Base-by-base conservation (phyloP, 208 protist genomes). In the Trypanosomatidae sp. region DNA sequence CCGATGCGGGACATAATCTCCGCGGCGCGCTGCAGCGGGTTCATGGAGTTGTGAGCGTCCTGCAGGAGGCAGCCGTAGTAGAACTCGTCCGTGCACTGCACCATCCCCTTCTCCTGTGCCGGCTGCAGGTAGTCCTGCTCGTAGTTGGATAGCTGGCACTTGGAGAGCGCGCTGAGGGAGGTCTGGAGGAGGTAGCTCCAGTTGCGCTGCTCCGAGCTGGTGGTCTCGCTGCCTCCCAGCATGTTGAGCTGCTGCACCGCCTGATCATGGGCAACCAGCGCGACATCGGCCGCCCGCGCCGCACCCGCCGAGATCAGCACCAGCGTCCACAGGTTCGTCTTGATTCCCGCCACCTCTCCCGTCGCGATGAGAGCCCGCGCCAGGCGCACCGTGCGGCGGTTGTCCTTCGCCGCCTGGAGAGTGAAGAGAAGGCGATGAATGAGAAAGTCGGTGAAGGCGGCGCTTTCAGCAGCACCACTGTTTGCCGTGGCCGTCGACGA, bases 141-240 rank as follows among this genome's bases (percentile, higher is more conserved):
- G 73, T 85, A 95, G 46, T 83, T 49, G 6, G 76, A 69, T n/a
- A 93, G 36, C 68, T 92, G 88, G 53, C 88, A 92, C 73, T 88
- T 90, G 28, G 91, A 90, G 33, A 95, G 82, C 0, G 88, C 81
- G 66, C 78, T 82, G 65, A 95, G 76, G 10, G 88, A 60, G 17
- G 88, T 95, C 55, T 93, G 88, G 33, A 95, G 82, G 33, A 95
- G 77, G 69, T 95, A 95, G n/a, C 76, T 91, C 85, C 64, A 77
- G 82, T n/a, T n/a, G n/a, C n/a, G n/a, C n/a, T n/a, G n/a, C n/a
- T n/a, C n/a, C n/a, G n/a, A n/a, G n/a, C n/a, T n/a, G n/a, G n/a
- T n/a, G n/a, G n/a, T n/a, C n/a, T n/a, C 68, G 59, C 68, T 62
- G 49, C 36, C 67, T 46, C n/a, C n/a, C n/a, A n/a, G n/a, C n/a